Base-by-base conservation (phyloP, 2,329 filamentous ascomycete species). In the Fusarium euwallaceae region DNA sequence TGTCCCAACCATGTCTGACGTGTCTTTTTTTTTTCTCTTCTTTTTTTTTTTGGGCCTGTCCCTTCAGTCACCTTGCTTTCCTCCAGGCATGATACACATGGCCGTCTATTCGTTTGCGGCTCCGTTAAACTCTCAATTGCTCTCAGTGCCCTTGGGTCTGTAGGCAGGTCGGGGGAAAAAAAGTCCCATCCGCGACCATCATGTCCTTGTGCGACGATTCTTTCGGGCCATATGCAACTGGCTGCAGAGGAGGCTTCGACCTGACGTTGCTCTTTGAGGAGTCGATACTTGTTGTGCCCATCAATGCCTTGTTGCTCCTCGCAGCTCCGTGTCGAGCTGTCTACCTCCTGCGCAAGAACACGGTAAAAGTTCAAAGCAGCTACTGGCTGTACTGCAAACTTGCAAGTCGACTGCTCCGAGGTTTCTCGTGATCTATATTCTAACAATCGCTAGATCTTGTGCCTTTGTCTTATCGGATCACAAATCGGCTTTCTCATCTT, bases 231-330 rank as follows among this genome's bases (percentile, higher is more conserved):
- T 20, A 76, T 43, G 77, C 72, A 2, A 12, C 70, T 16, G 56
- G 34, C n/a, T 83, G 84, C 20, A 83, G 84, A 36, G 83, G 84
- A 20, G 77, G 84, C 0, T 86, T 86, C 61, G 88, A 90, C 78
- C 84, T 88, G 39, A 86, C 85, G 1, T 78, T 89, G 22, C 83
- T 86, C 10, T 82, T 89, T 37, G 81, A 84, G 66, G 81, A 83
- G 32, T 78, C 75, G 6, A 77, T 83, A 16, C 79, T 84, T 22
- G 67, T 76, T 51, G 70, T 80, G 16, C 76, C 79, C 0, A 78
- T 80, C 2, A 76, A 79, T 2, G 72, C 51, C 2, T 2, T 80
- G 11, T 66, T 84, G 1, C 71, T 84, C 5, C 34, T 83, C 20
- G 70, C 69, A 5, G 79, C 70, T 0, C 82, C 81, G 1, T 74